These are phyloP conservation scores for Mycogone perniciosa DNA, from an alignment of 2,329 filamentous ascomycete species.

Conservation along the genomic window DNA sequence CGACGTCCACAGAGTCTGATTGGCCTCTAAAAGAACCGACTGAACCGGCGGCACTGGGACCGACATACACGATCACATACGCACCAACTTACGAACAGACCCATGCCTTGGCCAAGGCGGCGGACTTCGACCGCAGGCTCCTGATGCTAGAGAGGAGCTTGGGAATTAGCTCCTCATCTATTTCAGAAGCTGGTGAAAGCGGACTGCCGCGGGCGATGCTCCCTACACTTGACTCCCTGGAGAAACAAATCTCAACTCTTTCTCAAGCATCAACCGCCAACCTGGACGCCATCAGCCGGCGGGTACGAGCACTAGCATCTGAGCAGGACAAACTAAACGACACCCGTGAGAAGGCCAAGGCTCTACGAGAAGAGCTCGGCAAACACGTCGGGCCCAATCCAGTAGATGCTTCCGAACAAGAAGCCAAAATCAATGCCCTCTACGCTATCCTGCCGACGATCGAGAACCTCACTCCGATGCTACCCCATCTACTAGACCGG, in stretches of 20 bases:
- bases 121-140: slow-evolving; percentile 81
- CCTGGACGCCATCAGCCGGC: slow-evolving; percentile 64
- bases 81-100: slow-evolving; percentile 58
- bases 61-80: slow-evolving; percentile 60
- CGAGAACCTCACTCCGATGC: slow-evolving; percentile 73
- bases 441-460: slow-evolving; percentile 87
- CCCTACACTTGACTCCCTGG: slow-evolving; percentile 72
- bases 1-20: slow-evolving; percentile 14
- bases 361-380: slow-evolving; percentile 53
- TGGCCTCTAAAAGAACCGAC: slow-evolving; percentile 13
- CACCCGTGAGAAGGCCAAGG: slow-evolving; percentile 54
- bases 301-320: slow-evolving; percentile 61
- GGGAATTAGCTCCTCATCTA: slow-evolving; percentile 65
- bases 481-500: slow-evolving; percentile 80
- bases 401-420: slow-evolving; percentile 58
- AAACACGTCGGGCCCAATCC: slow-evolving; percentile 36
- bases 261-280: slow-evolving; percentile 65
- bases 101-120: slow-evolving; percentile 70
- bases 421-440: slow-evolving; percentile 82
- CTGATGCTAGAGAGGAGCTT: slow-evolving; percentile 72
- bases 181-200: slow-evolving; percentile 55
- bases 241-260: slow-evolving; percentile 72
- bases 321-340: slow-evolving; percentile 70
- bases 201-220: slow-evolving; percentile 63
- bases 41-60: slow-evolving; percentile 16